Conservation (phyloP, 2,329 filamentous ascomycete genomes). For the Cercospora sp. region DNA sequence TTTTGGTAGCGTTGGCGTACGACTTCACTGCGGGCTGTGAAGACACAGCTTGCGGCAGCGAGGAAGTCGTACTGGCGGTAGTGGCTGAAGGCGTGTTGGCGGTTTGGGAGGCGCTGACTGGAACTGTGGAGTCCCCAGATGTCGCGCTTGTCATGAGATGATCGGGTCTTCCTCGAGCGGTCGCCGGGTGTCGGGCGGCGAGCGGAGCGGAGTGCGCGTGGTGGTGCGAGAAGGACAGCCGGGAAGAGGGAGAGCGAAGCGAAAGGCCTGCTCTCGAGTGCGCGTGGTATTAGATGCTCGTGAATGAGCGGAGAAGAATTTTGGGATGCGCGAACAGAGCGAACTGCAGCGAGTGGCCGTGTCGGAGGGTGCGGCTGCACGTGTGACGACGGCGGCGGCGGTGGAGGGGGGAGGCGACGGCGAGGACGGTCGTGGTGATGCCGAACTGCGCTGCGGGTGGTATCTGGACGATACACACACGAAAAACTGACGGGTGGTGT, state of each 20-base stretch:
- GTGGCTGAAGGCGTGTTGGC: conserved; percentile 51
- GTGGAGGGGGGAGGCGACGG: background rate
- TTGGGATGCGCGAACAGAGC: conserved; percentile 5
- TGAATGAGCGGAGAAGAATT: conserved; percentile 15
- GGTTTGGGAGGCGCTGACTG: conserved; percentile 41
- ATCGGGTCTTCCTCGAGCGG: conserved; percentile 14
- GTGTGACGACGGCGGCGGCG: conserved; percentile 2
- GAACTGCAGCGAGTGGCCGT: conserved; percentile 6
- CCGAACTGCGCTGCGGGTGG: conserved; percentile 10
- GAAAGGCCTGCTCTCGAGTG: conserved; percentile 10
- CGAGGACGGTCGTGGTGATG: background rate
- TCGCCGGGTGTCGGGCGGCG: conserved; percentile 9
- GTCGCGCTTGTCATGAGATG: conserved; percentile 64
- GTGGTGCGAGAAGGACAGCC: background rate
- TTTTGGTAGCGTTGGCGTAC: conserved; percentile 64
- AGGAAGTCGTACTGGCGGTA: conserved; percentile 54
- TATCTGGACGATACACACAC: conserved; percentile 15
- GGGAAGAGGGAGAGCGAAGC: background rate
- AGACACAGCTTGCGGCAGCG: conserved; percentile 51
- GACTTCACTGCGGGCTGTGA: conserved; percentile 58
- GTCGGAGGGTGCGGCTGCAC: background rate
- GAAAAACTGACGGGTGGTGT: conserved; percentile 1
- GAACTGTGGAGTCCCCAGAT: conserved; percentile 53
- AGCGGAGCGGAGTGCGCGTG: background rate
- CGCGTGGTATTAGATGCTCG: conserved; percentile 13